Percentiles rank a stretch among this genome's conserved stretches.
phyloP scores from a whole-genome alignment of 1,284 basidiomycete genomes.

The Paramarasmius palmivorus region DNA sequence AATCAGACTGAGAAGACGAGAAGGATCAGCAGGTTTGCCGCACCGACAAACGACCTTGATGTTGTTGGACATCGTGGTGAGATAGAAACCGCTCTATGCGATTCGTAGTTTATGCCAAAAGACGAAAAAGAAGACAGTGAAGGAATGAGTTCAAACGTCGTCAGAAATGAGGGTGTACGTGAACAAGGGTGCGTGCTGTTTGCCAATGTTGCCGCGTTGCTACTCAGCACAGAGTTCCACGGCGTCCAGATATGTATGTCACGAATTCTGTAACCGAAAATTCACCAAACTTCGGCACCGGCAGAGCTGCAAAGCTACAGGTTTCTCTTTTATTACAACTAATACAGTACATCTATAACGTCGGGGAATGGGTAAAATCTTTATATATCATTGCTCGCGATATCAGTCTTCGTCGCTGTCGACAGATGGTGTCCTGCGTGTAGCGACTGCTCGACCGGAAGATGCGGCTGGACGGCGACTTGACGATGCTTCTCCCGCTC shows the following conservation, averaged over 20 bases:
- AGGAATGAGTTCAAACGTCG: conserved; percentile 6
- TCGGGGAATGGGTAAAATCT: neutral
- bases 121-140: conserved; percentile 2
- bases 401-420: conserved; percentile 48
- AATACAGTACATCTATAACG: conserved; percentile 7
- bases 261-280: too few relatives aligned
- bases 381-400: too few relatives aligned
- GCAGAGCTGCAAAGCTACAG: neutral
- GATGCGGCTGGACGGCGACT: conserved; percentile 58
- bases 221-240: neutral
- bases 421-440: conserved; percentile 31
- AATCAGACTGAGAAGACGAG: neutral
- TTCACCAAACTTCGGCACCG: neutral
- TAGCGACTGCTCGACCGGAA: conserved; percentile 50
- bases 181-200: conserved; percentile 3
- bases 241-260: too few relatives aligned
- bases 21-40: conserved; percentile 27
- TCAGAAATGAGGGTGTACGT: conserved; percentile 4
- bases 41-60: conserved; percentile 96
- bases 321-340: neutral
- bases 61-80: conserved; percentile 67
- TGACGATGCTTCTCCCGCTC: conserved; percentile 41
- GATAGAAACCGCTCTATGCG: conserved; percentile 9
- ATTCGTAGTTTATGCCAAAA: conserved; percentile 2
- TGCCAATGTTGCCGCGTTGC: conserved; percentile 4